Conservation (phyloP, 1,139 yeast species). For the Taiozyma sp. region DNA sequence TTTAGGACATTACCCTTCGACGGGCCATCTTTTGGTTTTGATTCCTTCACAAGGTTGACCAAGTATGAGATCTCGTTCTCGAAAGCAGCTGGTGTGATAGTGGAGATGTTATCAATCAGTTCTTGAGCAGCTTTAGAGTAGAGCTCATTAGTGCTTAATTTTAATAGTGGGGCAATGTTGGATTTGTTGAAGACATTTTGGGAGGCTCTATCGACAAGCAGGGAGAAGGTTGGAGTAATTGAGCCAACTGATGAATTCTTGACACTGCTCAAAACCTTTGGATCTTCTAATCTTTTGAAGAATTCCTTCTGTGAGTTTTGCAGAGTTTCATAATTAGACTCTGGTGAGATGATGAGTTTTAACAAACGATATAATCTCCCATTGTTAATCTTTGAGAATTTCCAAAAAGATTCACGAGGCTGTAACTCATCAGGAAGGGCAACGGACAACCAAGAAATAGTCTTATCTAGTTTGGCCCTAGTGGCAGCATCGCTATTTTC, state of each 20-base stretch:
- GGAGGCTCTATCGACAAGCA: slow-evolving; percentile 59
- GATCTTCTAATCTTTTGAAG: slow-evolving; percentile 46
- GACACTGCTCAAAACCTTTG: slow-evolving; percentile 42
- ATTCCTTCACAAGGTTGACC: slow-evolving; percentile 34
- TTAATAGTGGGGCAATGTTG: slow-evolving; percentile 52
- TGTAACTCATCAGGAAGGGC: slow-evolving; percentile 51
- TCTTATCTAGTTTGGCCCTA: slow-evolving; percentile 43
- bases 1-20: slow-evolving; percentile 39
- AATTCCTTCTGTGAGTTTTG: slow-evolving; percentile 60
- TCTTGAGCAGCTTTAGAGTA: slow-evolving; percentile 41
- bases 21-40: slow-evolving; percentile 19
- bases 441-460: slow-evolving; percentile 60
- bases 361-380: slow-evolving; percentile 53
- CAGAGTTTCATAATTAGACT: slow-evolving; percentile 57
- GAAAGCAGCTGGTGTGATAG: slow-evolving; percentile 59
- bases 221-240: slow-evolving; percentile 46
- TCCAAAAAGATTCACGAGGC: slow-evolving; percentile 44
- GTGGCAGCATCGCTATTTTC: slow-evolving; percentile 24
- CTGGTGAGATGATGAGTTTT: slow-evolving; percentile 49
- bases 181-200: slow-evolving; percentile 62
- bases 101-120: slow-evolving; percentile 57
- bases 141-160: slow-evolving; percentile 36
- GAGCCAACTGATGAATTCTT: slow-evolving; percentile 38
- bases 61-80: slow-evolving; percentile 54
- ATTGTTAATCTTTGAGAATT: slow-evolving; percentile 51